Conservation (phyloP, 2,329 filamentous ascomycete species). For the Nemania bipapillata region DNA sequence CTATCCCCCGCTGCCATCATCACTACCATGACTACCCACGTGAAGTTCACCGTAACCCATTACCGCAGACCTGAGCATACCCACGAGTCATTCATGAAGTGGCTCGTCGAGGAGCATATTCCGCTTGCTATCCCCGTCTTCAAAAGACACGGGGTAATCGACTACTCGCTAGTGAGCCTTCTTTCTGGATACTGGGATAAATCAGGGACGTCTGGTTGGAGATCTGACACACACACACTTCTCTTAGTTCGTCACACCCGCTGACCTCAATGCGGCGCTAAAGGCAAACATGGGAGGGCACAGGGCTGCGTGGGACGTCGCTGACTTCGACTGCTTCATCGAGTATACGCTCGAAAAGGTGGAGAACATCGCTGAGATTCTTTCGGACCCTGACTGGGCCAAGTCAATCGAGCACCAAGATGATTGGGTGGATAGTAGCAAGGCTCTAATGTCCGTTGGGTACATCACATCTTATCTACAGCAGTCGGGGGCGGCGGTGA, state of each 20-base stretch:
- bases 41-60: constrained; percentile 49
- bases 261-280: constrained; percentile 39
- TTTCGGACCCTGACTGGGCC: constrained; percentile 47
- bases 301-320: constrained; percentile 38
- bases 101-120: constrained; percentile 48
- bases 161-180: constrained; percentile 46
- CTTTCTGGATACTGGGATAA: neutral
- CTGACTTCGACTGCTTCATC: constrained; percentile 49
- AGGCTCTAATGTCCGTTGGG: constrained; percentile 45
- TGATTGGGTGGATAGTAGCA: constrained; percentile 47
- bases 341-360: constrained; percentile 46
- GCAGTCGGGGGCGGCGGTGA: constrained; percentile 45
- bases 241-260: constrained; percentile 43
- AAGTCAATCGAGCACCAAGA: constrained; percentile 45
- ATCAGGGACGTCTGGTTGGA: too few relatives aligned
- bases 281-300: constrained; percentile 37
- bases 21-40: constrained; percentile 9
- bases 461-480: constrained; percentile 46
- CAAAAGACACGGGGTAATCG: constrained; percentile 45
- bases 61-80: constrained; percentile 47
- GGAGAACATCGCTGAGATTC: constrained; percentile 40
- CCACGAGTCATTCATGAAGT: constrained; percentile 51
- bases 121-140: constrained; percentile 47
- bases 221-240: too few relatives aligned
- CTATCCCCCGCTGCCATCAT: neutral